These are phyloP conservation scores for Picochlorum sp. DNA, from an alignment of 139 green algal genomes.

Conservation along the genomic window DNA sequence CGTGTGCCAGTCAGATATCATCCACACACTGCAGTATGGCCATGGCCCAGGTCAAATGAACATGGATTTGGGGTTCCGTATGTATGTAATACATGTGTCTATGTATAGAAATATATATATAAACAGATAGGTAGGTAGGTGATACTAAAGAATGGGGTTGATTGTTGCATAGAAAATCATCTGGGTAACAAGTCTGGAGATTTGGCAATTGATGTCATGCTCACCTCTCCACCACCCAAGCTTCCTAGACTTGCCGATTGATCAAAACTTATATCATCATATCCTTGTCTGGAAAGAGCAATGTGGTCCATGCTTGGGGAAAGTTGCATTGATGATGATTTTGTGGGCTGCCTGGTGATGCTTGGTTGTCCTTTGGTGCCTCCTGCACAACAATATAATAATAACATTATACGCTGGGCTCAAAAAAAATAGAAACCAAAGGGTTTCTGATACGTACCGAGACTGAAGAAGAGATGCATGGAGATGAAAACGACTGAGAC, in stretches of 20 bases:
- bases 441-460: conserved; percentile 10
- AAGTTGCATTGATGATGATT: conserved; percentile 14
- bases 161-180: too few relatives aligned
- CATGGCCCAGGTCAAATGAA: too few relatives aligned
- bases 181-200: too few relatives aligned
- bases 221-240: background rate
- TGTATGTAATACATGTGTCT: too few relatives aligned
- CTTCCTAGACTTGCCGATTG: background rate
- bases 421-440: background rate
- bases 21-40: too few relatives aligned
- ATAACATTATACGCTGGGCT: background rate
- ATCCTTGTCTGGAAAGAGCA: background rate
- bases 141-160: too few relatives aligned
- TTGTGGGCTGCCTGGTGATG: background rate
- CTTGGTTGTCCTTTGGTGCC: conserved; percentile 1
- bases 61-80: too few relatives aligned
- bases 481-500: conserved; percentile 95
- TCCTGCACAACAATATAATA: background rate
- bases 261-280: background rate
- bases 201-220: too few relatives aligned
- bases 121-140: too few relatives aligned
- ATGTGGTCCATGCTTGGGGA: conserved; percentile 38
- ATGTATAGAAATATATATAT: too few relatives aligned
- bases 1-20: too few relatives aligned
- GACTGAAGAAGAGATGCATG: conserved; percentile 88